These are phyloP conservation scores for Stephania yunnanensis DNA, from an alignment of 164 flowering plant genomes.

Conservation along the genomic window DNA sequence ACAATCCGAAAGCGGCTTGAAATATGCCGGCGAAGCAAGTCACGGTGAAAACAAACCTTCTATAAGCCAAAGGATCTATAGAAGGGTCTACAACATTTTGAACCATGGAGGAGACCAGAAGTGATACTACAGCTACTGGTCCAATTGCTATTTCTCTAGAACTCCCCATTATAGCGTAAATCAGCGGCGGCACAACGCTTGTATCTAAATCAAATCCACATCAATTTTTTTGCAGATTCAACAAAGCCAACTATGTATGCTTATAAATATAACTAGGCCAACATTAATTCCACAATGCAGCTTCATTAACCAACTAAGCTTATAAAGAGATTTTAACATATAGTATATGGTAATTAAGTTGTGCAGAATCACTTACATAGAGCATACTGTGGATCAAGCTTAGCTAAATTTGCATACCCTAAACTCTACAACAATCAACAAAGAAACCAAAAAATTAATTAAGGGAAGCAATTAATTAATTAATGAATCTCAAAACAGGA, in stretches of 20 bases:
- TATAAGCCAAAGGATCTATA: slow-evolving; percentile 53
- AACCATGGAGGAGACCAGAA: slow-evolving; percentile 59
- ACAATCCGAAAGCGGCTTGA: too few relatives aligned
- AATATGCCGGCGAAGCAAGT: too few relatives aligned
- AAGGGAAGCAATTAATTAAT: neutral
- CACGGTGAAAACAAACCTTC: slow-evolving; percentile 52
- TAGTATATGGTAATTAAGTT: too few relatives aligned
- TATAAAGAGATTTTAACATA: too few relatives aligned
- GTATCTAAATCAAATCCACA: slow-evolving; percentile 47
- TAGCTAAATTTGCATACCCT: slow-evolving; percentile 81
- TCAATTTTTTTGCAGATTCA: neutral
- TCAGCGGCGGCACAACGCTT: slow-evolving; percentile 75
- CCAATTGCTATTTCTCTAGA: slow-evolving; percentile 88
- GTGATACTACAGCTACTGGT: slow-evolving; percentile 83
- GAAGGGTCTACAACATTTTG: slow-evolving; percentile 49
- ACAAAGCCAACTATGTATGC: slow-evolving; percentile 14
- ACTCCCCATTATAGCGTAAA: slow-evolving; percentile 81
- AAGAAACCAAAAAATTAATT: too few relatives aligned
- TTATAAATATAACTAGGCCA: slow-evolving; percentile 84
- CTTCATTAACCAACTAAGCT: too few relatives aligned
- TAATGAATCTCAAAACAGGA: too few relatives aligned
- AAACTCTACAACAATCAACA: slow-evolving; percentile 75
- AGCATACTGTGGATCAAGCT: slow-evolving; percentile 86
- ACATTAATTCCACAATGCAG: too few relatives aligned
- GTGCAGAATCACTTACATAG: too few relatives aligned